Percentiles rank a stretch among this genome's conserved stretches.
Evolutionary conservation across 371 early-diverging fungal genomes (phyloP).

Genomic region (Rhizopus sp.): DNA sequence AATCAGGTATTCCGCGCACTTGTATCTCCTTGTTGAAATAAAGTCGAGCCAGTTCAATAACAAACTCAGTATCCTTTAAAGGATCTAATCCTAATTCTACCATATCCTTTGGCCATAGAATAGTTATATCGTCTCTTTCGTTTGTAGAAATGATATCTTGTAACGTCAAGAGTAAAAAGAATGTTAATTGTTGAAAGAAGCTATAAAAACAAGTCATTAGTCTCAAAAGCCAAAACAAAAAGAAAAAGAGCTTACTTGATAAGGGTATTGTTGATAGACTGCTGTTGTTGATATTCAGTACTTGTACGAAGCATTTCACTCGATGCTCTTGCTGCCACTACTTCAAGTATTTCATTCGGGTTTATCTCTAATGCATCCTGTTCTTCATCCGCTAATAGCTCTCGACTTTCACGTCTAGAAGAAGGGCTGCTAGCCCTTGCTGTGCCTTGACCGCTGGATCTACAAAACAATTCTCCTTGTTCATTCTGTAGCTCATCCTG

Average conservation of each 20-base stretch:
- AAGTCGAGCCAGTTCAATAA: slow-evolving; percentile 37
- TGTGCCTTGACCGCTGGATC: not conserved
- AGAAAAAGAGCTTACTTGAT: slow-evolving; percentile 3
- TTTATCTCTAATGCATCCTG: slow-evolving; percentile 41
- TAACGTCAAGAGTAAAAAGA: slow-evolving; percentile 29
- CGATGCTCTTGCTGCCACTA: slow-evolving; percentile 25
- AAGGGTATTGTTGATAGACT: not conserved
- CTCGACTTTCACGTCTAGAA: slow-evolving; percentile 9
- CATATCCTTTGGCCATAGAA: slow-evolving; percentile 42
- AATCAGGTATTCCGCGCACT: slow-evolving; percentile 23
- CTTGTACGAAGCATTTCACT: slow-evolving; percentile 7
- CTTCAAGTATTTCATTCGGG: slow-evolving; percentile 33
- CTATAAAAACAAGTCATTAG: slow-evolving; percentile 14
- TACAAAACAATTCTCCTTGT: slow-evolving; percentile 1
- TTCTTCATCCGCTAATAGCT: slow-evolving; percentile 24
- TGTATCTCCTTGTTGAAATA: slow-evolving; percentile 45
- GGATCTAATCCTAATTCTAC: slow-evolving; percentile 52
- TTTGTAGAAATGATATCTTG: slow-evolving; percentile 27
- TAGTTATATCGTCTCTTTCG: slow-evolving; percentile 26
- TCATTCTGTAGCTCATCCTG: not conserved
- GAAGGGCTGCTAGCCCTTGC: not conserved
- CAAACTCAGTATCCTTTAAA: slow-evolving; percentile 36
- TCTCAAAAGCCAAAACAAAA: not conserved
- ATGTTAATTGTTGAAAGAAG: slow-evolving; percentile 48
- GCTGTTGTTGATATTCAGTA: slow-evolving; percentile 1